phyloP scores from a whole-genome alignment of 2,329 filamentous ascomycete genomes.

The Lachnellula suecica region DNA sequence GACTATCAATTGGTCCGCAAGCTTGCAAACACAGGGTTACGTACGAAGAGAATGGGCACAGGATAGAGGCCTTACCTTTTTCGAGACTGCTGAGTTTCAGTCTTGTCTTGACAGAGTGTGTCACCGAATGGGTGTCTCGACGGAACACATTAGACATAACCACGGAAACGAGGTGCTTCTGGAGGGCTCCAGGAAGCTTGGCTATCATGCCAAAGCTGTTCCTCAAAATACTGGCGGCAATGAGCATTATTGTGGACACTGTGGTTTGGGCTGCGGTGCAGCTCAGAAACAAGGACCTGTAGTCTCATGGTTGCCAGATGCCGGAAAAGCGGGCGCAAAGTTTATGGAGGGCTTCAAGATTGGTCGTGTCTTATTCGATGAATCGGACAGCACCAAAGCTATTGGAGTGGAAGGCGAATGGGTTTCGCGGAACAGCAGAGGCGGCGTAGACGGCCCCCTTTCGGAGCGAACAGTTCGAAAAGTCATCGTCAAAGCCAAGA shows the following conservation, averaged over 20 bases:
- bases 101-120: conserved; percentile 78
- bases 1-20: conserved; percentile 65
- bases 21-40: conserved; percentile 65
- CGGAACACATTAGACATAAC: conserved; percentile 69
- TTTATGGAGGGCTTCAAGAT: conserved; percentile 84
- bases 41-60: conserved; percentile 82
- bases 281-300: conserved; percentile 78
- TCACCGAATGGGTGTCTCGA: conserved; percentile 72
- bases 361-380: conserved; percentile 68
- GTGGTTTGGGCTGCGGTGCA: conserved; percentile 59
- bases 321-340: conserved; percentile 70
- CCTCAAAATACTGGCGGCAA: conserved; percentile 77
- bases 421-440: conserved; percentile 67
- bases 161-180: conserved; percentile 69
- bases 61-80: conserved; percentile 65
- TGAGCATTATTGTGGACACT: conserved; percentile 72
- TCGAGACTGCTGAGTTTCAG: conserved; percentile 73
- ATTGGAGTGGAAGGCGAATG: conserved; percentile 73
- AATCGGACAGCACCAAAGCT: conserved; percentile 49
- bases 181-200: conserved; percentile 71
- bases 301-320: conserved; percentile 76
- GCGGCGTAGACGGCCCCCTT: conserved; percentile 51
- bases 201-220: conserved; percentile 66
- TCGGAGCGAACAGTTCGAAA: conserved; percentile 53
- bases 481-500: conserved; percentile 74